phyloP scores from a whole-genome alignment of 1,139 yeast genomes.

The Suhomyces choctaworum region DNA sequence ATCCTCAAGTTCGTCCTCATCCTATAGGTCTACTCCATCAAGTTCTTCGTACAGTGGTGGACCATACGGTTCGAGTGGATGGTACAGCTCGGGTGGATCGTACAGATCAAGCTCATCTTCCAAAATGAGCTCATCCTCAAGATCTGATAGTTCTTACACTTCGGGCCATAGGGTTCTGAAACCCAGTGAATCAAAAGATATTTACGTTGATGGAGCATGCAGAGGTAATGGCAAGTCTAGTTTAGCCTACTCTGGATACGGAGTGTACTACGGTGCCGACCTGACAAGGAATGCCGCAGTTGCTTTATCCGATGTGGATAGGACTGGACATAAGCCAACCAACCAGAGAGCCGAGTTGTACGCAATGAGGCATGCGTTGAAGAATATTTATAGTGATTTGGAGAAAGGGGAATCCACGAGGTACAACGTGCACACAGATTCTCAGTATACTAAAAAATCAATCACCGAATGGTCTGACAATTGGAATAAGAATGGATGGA shows the following conservation, averaged over 20 bases:
- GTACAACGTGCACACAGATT: constrained; percentile 53
- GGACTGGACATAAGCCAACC: constrained; percentile 46
- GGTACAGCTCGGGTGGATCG: too few species aligned
- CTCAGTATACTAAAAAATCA: constrained; percentile 52
- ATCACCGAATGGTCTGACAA: constrained; percentile 49
- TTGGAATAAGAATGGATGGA: constrained; percentile 61
- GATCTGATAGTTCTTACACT: not conserved
- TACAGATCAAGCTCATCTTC: not conserved
- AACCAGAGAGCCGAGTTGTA: constrained; percentile 80
- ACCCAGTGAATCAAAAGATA: not conserved
- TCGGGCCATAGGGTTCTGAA: too few species aligned
- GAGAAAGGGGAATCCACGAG: constrained; percentile 3
- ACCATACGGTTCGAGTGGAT: too few species aligned
- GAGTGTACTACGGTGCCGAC: constrained; percentile 63
- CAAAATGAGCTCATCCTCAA: not conserved
- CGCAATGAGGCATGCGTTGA: constrained; percentile 62
- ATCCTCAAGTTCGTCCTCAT: not conserved
- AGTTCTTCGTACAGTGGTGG: too few species aligned
- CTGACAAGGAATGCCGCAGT: constrained; percentile 57
- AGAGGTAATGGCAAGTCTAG: constrained; percentile 49
- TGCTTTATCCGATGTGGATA: constrained; percentile 41
- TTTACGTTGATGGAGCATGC: constrained; percentile 73
- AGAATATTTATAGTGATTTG: constrained; percentile 30
- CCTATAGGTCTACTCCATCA: too few species aligned
- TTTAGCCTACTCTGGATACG: constrained; percentile 61